Percentiles rank a stretch among this genome's conserved stretches.
Evolutionary conservation across 176 grass and related monocot species (phyloP).

Genomic region (Carex parvula): DNA sequence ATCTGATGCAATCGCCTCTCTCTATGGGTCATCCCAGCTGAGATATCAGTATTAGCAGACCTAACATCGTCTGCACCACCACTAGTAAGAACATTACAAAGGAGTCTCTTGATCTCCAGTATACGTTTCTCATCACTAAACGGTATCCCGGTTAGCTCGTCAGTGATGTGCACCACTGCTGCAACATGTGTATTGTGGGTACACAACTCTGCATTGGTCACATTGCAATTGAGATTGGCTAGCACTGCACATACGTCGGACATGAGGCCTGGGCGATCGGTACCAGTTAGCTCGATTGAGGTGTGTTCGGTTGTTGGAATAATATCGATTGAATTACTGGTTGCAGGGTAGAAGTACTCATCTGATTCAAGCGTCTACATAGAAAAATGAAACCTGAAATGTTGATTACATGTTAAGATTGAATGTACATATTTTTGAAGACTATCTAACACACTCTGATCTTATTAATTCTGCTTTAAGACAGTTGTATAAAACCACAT

Average conservation of each 20-base stretch:
- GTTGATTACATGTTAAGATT: not conserved
- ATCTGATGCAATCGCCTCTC: conserved; percentile 84
- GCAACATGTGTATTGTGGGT: conserved; percentile 80
- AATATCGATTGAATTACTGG: conserved; percentile 49
- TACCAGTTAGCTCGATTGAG: conserved; percentile 67
- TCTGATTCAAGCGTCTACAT: conserved; percentile 65
- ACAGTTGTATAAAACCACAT: not conserved
- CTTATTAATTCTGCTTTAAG: not conserved
- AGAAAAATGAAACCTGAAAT: not conserved
- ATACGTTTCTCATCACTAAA: conserved; percentile 39
- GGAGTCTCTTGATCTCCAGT: conserved; percentile 42
- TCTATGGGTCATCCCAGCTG: conserved; percentile 38
- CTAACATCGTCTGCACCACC: conserved; percentile 27
- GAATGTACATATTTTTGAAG: not conserved
- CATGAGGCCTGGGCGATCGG: conserved; percentile 65
- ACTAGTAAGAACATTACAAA: conserved; percentile 43
- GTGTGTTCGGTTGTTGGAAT: conserved; percentile 57
- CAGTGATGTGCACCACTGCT: conserved; percentile 58
- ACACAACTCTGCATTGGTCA: conserved; percentile 66
- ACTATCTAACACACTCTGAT: not conserved
- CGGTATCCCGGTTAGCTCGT: conserved; percentile 31
- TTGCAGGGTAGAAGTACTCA: conserved; percentile 51
- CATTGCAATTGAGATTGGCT: conserved; percentile 38
- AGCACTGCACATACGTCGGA: conserved; percentile 86
- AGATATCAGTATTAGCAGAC: not conserved